Evolutionary conservation across 148 eudicot genomes (phyloP), one percentile per base, ranked within the genome.

Genomic region (Rhododendron vialii): DNA sequence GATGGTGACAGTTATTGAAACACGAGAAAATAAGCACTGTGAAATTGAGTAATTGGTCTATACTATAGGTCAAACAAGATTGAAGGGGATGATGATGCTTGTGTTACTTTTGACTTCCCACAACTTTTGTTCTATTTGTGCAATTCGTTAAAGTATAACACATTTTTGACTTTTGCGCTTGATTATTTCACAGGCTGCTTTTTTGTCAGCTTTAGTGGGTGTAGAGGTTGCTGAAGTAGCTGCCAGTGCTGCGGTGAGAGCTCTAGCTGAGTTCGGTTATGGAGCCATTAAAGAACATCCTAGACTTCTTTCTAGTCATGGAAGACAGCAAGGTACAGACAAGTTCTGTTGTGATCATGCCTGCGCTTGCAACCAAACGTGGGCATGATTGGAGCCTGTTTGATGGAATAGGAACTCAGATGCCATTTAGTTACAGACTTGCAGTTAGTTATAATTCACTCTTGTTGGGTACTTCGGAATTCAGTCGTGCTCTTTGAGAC

Each of bases 201-300:
- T 98, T 88, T 90, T 95, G 85, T 95, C 98, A 17, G 95, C 96
- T 71, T 89, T 98, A 90, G 99, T 93, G 87, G 99, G 99, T 83
- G 89, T 86, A 57, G 96, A 95, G 88, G 94, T 92, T 84, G 92
- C 98, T 26, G 96, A 98, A 94, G 92, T 92, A 85, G 95, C 99
- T 83, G 95, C 98, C 43, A 88, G 74, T 86, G 98, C 99, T 74
- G 96, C 98, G 79, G 94, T 98, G 73, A 87, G 87, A 80, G 91
- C 95, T 91, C 88, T 94, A 51, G 88, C 92, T 86, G 92, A 92
- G 82, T 67, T 80, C 50, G 83, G 80, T 76, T 80, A 80, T 50
- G 84, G 88, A 76, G 84, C 87, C 83, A 87, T 78, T 83, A 88
- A 89, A 84, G 91, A 87, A 28, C 86, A 48, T 79, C 85, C 78